Percentiles rank a stretch among this genome's conserved stretches.
Evolutionary conservation across 305 asterid genomes (phyloP).

Genomic region (Petunia hybrid): DNA sequence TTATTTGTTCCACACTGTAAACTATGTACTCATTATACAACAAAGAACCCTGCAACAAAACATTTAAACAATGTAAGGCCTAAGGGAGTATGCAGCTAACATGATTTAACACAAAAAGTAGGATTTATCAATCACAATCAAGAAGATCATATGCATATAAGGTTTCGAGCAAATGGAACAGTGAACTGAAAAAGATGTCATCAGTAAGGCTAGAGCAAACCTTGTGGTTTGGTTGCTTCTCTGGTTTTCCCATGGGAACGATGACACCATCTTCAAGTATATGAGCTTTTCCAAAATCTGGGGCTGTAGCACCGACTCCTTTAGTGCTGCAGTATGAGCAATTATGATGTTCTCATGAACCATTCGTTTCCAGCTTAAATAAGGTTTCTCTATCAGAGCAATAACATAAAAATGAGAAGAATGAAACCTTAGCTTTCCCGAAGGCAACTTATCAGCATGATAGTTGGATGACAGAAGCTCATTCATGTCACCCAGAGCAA

Average conservation of each 20-base stretch:
- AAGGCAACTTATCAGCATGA: constrained; percentile 77
- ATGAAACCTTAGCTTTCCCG: constrained; percentile 81
- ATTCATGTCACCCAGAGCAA: constrained; percentile 95
- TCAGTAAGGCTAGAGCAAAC: constrained; percentile 36
- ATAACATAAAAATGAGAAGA: constrained; percentile 24
- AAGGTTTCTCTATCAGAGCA: constrained; percentile 1
- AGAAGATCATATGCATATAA: constrained; percentile 16
- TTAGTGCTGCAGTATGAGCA: constrained; percentile 64
- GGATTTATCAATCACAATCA: not conserved
- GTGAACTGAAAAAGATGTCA: not conserved
- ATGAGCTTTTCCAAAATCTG: constrained; percentile 64
- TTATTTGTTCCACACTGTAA: constrained; percentile 86
- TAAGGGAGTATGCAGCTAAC: not conserved
- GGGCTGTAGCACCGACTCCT: constrained; percentile 85
- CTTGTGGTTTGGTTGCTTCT: constrained; percentile 57
- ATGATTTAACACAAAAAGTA: not conserved
- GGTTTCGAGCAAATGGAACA: not conserved
- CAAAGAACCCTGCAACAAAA: constrained; percentile 62
- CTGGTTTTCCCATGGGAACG: constrained; percentile 86
- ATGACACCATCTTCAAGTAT: constrained; percentile 74
- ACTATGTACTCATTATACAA: constrained; percentile 88
- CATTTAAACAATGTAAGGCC: constrained; percentile 21
- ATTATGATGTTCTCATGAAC: not conserved
- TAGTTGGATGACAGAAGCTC: constrained; percentile 66
- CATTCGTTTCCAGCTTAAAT: not conserved